Conservation (phyloP, 306 rosid species). For the Cyclanthera cordifolia region DNA sequence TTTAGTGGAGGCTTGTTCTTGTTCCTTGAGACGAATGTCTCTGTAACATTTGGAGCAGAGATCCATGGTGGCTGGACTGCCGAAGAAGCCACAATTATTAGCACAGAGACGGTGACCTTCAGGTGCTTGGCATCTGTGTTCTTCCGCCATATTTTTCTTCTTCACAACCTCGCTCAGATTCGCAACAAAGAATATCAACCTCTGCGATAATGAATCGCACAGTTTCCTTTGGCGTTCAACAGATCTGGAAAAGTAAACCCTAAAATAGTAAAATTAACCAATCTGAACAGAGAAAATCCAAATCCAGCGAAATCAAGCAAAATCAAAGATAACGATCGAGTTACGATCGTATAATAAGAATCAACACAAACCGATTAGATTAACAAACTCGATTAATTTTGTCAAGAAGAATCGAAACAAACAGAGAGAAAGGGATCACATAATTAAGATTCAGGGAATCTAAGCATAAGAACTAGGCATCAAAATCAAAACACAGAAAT, state of each 20-base stretch:
- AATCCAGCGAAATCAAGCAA: not conserved
- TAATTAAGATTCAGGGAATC: not conserved
- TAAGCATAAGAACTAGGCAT: not conserved
- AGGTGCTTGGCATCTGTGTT: constrained; percentile 74
- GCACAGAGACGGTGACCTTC: constrained; percentile 79
- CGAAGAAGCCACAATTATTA: constrained; percentile 92
- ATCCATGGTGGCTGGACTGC: constrained; percentile 76
- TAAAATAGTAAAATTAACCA: not conserved
- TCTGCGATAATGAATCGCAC: not conserved
- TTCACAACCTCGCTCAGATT: constrained; percentile 9
- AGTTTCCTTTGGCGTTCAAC: not conserved
- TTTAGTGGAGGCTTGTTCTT: constrained; percentile 63
- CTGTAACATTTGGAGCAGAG: constrained; percentile 86
- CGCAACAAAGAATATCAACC: too few species aligned
- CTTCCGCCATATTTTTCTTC: constrained; percentile 60
- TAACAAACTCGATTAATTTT: not conserved
- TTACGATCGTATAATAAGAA: not conserved
- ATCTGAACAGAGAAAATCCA: not conserved
- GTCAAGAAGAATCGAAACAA: not conserved
- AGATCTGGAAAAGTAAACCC: constrained; percentile 5
- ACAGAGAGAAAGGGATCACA: not conserved
- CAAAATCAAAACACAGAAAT: not conserved
- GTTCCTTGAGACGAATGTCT: constrained; percentile 44
- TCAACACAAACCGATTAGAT: not conserved
- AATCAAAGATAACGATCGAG: not conserved